Conservation (phyloP, 305 asterid genomes). For the Ajuga reptans region DNA sequence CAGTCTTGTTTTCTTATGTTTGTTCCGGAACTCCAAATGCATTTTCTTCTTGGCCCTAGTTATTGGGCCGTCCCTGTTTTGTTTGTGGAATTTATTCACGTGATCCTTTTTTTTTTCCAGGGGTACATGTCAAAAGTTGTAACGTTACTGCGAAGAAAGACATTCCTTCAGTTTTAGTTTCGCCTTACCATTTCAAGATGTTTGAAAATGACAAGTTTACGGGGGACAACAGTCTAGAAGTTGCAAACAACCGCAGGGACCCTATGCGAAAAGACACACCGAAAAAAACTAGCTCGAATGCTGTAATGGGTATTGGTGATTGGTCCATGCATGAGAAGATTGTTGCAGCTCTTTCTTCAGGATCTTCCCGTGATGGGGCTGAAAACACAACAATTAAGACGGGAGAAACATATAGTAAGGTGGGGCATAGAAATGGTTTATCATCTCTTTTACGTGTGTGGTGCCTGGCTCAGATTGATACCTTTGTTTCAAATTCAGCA, state of each 20-base stretch:
- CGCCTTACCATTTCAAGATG: slow-evolving; percentile 68
- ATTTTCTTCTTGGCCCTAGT: background rate
- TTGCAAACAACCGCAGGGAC: slow-evolving; percentile 29
- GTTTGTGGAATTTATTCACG: slow-evolving; percentile 19
- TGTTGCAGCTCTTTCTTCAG: slow-evolving; percentile 41
- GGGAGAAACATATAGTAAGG: slow-evolving; percentile 34
- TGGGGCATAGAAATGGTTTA: slow-evolving; percentile 41
- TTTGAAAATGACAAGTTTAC: slow-evolving; percentile 34
- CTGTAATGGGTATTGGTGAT: slow-evolving; percentile 51
- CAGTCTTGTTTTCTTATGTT: background rate
- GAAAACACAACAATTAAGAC: slow-evolving; percentile 31
- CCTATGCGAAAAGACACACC: slow-evolving; percentile 30
- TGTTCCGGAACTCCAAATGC: background rate
- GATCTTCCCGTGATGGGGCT: slow-evolving; percentile 33
- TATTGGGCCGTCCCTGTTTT: slow-evolving; percentile 6
- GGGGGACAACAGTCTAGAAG: slow-evolving; percentile 38
- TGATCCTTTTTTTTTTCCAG: slow-evolving; percentile 40
- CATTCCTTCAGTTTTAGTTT: slow-evolving; percentile 48
- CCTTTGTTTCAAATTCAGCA: slow-evolving; percentile 38
- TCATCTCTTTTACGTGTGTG: slow-evolving; percentile 54
- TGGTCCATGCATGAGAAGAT: slow-evolving; percentile 72
- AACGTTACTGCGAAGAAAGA: slow-evolving; percentile 38
- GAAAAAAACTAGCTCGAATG: slow-evolving; percentile 32
- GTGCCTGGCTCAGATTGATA: slow-evolving; percentile 65
- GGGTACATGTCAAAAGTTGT: slow-evolving; percentile 59